Evolutionary conservation across 2,329 filamentous ascomycete genomes (phyloP), one percentile per base, ranked within the genome.

Genomic region (Ophiocordyceps sinensis): DNA sequence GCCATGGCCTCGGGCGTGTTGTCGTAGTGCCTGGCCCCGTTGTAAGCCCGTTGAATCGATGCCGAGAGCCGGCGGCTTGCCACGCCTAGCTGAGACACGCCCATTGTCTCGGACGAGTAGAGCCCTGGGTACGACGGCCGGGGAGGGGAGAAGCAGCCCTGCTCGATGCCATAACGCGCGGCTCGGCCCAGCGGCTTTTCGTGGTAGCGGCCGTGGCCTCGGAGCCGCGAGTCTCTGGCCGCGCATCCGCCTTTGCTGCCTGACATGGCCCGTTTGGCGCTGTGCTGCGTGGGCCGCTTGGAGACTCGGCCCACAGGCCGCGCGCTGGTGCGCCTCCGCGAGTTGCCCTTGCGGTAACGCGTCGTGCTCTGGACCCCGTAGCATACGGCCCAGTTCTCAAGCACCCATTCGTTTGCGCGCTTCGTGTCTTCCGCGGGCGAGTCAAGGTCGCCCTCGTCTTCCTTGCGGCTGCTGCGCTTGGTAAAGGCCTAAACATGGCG

Each of bases 291-390:
- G 15, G 44, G 44, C 38, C 49, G 52, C 17, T 49, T 48, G 37
- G 45, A 43, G 31, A 44, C 40, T 35, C 45, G 44, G 39, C 40
- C 45, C 6, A 37, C 43, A 42, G 31, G 42, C 29, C 43, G 43
- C 21, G 45, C 37, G 40, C 38, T 43, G 15, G 28, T 31, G 40
- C 51, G 54, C 14, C 56, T 53, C 13, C 51, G 37, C 21, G 63
- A 52, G 44, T 62, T 63, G 23, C 53, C 56, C 49, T 78, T 79
- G 48, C 82, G 75, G 58, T 84, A 87, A 47, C 81, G 68, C 1
- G 89, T 95, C 1, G 89, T 96, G 44, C 85, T 89, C 59, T 87
- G 77, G 39, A 95, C 83, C 23, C 85, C 84, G 21, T 81, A 64
- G 17, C 62, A 61, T 28, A 85, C 63, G 0, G 85, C 85, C 58